Conservation (phyloP, 768 basidiomycete species). For the Trametes meyenii region DNA sequence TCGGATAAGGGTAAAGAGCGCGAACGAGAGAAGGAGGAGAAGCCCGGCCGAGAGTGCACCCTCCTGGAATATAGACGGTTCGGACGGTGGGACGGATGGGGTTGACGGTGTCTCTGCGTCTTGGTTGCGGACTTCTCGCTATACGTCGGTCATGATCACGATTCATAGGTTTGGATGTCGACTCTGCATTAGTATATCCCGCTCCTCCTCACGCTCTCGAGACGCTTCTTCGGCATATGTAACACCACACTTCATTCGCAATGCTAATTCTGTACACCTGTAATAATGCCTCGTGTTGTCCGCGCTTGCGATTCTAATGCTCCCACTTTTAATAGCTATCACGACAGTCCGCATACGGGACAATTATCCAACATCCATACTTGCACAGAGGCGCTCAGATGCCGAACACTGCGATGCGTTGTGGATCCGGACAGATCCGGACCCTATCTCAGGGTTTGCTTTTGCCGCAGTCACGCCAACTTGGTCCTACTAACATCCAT, state of each 20-base stretch:
- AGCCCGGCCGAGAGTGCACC: slow-evolving; percentile 65
- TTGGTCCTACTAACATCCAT: background rate
- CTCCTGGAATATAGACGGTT: slow-evolving; percentile 80
- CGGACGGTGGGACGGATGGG: slow-evolving; percentile 91
- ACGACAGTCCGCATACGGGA: too few species aligned
- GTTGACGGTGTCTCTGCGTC: slow-evolving; percentile 13
- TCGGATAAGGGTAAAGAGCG: slow-evolving; percentile 60
- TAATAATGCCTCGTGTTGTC: background rate
- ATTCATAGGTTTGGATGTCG: slow-evolving; percentile 7
- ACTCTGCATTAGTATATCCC: slow-evolving; percentile 15
- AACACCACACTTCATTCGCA: slow-evolving; percentile 5
- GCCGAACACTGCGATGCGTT: background rate
- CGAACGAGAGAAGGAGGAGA: slow-evolving; percentile 59
- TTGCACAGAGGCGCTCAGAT: background rate
- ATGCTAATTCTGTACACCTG: slow-evolving; percentile 11
- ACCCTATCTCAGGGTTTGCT: background rate
- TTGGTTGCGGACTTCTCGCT: background rate
- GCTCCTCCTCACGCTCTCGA: slow-evolving; percentile 5
- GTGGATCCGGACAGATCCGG: background rate
- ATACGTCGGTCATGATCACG: slow-evolving; percentile 3
- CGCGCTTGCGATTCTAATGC: background rate
- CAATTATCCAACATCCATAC: background rate
- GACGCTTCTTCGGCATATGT: slow-evolving; percentile 11
- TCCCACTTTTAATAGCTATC: too few species aligned
- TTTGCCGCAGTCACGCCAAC: background rate